Evolutionary conservation across 306 rosid species (phyloP).

Genomic region (Dalbergia cochinchinensis): DNA sequence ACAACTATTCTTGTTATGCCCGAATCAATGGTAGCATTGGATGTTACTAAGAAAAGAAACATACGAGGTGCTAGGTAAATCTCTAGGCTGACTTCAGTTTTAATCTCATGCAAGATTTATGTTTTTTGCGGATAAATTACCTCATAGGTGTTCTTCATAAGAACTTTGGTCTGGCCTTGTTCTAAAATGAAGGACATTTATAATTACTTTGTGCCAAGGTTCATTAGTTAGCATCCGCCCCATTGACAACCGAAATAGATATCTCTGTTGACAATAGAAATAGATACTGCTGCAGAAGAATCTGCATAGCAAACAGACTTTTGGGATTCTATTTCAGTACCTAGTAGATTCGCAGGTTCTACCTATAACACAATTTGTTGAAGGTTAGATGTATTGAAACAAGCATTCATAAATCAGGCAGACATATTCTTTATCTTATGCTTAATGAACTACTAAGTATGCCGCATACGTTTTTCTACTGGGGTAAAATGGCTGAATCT

Average conservation of each 20-base stretch:
- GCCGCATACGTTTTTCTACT: background rate
- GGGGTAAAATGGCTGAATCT: conserved; percentile 41
- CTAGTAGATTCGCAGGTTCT: background rate
- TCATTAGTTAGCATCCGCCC: background rate
- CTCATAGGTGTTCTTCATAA: background rate
- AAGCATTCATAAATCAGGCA: background rate
- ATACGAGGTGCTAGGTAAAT: no score
- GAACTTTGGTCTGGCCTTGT: conserved; percentile 24
- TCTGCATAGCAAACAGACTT: background rate
- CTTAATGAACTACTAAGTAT: background rate
- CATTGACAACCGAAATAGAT: background rate
- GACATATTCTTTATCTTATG: conserved; percentile 3
- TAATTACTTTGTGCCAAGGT: no score
- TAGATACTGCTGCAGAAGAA: conserved; percentile 39
- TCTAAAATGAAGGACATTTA: background rate
- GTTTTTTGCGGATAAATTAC: background rate
- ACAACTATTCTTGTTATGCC: background rate
- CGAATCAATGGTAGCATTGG: no score
- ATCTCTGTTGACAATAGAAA: background rate
- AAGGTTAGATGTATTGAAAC: no score
- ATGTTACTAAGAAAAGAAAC: no score
- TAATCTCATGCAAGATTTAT: no score
- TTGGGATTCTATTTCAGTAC: conserved; percentile 7
- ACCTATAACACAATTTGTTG: no score
- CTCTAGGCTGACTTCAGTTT: no score